phyloP scores from a whole-genome alignment of 495 filamentous ascomycete species.

The Parmelia sp. region DNA sequence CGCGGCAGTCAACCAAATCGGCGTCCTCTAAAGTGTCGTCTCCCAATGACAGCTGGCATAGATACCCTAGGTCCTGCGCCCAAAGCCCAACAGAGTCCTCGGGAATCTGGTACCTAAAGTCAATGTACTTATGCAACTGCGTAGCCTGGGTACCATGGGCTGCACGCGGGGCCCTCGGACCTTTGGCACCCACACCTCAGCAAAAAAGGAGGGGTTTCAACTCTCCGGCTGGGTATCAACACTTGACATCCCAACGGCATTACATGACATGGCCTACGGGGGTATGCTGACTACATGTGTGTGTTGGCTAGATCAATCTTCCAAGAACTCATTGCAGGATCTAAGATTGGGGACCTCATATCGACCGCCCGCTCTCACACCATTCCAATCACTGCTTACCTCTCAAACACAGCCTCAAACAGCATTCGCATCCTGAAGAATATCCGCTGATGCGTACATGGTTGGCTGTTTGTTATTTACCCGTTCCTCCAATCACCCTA shows the following conservation, averaged over 20 bases:
- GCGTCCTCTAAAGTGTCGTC: constrained; percentile 8
- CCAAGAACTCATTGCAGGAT: not conserved
- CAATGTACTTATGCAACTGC: not conserved
- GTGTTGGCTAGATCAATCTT: not conserved
- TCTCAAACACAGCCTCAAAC: constrained; percentile 4
- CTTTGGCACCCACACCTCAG: constrained; percentile 13
- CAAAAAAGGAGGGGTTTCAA: constrained; percentile 3
- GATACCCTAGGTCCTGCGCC: constrained; percentile 3
- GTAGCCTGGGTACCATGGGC: no score
- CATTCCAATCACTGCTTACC: not conserved
- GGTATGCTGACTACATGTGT: constrained; percentile 6
- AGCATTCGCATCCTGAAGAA: constrained; percentile 9
- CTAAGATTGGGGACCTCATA: not conserved
- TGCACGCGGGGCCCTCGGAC: constrained; percentile 6
- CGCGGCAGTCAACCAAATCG: constrained; percentile 17
- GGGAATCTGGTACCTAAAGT: constrained; percentile 5
- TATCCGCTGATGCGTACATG: constrained; percentile 17
- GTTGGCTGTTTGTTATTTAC: not conserved
- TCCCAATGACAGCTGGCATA: constrained; percentile 19
- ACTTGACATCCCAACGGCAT: constrained; percentile 10
- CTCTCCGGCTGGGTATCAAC: constrained; percentile 18
- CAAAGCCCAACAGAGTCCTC: constrained; percentile 1
- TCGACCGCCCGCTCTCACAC: constrained; percentile 9
- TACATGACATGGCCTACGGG: not conserved
- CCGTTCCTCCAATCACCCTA: not conserved